Evolutionary conservation across 164 flowering plant species (phyloP).

Genomic region (Aristolochia californica): DNA sequence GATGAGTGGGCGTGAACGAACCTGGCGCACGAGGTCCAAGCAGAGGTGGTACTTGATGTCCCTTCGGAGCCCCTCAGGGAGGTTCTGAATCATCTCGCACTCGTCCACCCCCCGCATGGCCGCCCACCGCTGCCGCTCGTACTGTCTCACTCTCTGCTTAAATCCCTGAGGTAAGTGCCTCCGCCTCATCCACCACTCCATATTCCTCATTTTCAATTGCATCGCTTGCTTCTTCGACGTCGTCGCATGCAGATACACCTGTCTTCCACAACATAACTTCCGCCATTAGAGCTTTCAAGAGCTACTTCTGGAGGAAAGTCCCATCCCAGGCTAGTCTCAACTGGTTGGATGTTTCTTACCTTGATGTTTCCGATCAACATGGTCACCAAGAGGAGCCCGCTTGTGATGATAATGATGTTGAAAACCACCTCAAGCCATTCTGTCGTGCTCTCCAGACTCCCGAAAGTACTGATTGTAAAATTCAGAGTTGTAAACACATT

Average conservation of each 20-base stretch:
- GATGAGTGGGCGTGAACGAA: no score
- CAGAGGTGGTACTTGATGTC: slow-evolving; percentile 96
- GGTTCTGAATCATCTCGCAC: slow-evolving; percentile 64
- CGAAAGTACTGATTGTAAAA: slow-evolving; percentile 89
- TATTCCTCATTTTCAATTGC: slow-evolving; percentile 87
- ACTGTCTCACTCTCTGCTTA: slow-evolving; percentile 76
- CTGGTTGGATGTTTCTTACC: no score
- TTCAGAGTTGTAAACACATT: no score
- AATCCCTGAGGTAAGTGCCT: slow-evolving; percentile 59
- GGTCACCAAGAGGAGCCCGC: slow-evolving; percentile 81
- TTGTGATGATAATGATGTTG: slow-evolving; percentile 74
- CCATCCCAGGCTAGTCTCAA: no score
- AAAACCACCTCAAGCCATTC: slow-evolving; percentile 89
- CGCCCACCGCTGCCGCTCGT: slow-evolving; percentile 88
- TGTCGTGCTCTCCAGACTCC: slow-evolving; percentile 87
- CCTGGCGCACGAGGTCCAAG: slow-evolving; percentile 85
- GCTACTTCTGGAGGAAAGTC: no score
- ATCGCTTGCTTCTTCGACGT: slow-evolving; percentile 91
- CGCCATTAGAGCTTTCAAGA: no score
- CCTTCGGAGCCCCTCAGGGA: slow-evolving; percentile 89
- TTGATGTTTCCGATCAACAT: slow-evolving; percentile 96
- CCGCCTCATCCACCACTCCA: slow-evolving; percentile 95
- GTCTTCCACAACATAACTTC: neutral
- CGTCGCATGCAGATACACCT: slow-evolving; percentile 37
- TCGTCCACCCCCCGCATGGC: slow-evolving; percentile 97